Base-by-base conservation (phyloP, 768 basidiomycete genomes). In the Thelephora ganbajun region DNA sequence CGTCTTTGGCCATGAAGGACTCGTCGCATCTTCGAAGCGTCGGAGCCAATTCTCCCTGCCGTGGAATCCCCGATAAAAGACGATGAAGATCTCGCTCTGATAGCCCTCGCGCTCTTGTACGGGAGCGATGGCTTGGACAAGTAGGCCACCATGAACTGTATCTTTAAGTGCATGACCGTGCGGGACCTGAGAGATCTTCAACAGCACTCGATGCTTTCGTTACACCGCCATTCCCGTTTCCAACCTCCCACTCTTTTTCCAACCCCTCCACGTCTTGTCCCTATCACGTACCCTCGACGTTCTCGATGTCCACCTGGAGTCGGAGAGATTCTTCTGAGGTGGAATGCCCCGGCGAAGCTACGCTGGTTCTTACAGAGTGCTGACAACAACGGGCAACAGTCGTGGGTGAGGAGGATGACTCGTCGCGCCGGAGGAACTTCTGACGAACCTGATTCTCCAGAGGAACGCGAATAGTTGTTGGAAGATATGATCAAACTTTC, bases 101-200 rank as follows among this genome's bases (percentile, higher is more conserved):
- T n/a, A n/a, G n/a, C n/a, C n/a, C n/a, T n/a, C n/a, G n/a, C n/a
- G n/a, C n/a, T n/a, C n/a, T n/a, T n/a, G n/a, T n/a, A n/a, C n/a
- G n/a, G n/a, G n/a, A n/a, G n/a, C n/a, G n/a, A n/a, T n/a, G n/a
- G n/a, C n/a, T n/a, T 81, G 33, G 69, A 77, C 50, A 72, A 80
- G 53, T 94, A 87, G 89, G 58, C 78, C 0, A 79, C 69, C 3
- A 97, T 96, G 92, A 88, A 83, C 54, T 68, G 70, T 30, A 87
- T 99, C 45, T 97, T 99, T 60, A 94, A 99, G 60, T 99, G 93
- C 59, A 70, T 98, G 26, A 94, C 94, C 0, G 94, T 82, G 2
- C 96, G 93, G 89, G 80, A 79, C 48, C 79, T n/a, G 80, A 91
- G 45, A 83, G 83, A 5, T 93, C 89, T 0, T 69, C 93, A 30